These are phyloP conservation scores for Poronia punctata DNA, from an alignment of 495 filamentous ascomycete genomes.

Conservation along the genomic window DNA sequence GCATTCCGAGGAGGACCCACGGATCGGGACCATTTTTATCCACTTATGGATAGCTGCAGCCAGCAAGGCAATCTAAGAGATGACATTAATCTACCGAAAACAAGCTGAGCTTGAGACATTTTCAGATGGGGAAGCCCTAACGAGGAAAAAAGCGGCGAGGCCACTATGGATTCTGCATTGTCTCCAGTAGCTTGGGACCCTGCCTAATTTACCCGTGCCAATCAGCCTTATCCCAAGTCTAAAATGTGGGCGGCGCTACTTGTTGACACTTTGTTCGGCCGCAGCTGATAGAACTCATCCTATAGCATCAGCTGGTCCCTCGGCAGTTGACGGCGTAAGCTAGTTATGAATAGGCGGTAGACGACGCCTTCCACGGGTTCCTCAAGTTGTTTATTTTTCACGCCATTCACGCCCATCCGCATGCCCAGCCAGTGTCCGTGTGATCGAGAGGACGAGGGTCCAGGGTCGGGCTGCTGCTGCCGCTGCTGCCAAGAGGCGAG, in stretches of 20 bases:
- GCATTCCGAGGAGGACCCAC: background rate
- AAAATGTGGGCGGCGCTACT: background rate
- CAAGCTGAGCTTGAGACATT: background rate
- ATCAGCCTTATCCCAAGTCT: background rate
- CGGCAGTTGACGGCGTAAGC: constrained; percentile 4
- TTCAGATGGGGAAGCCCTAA: background rate
- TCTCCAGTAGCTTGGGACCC: constrained; percentile 1
- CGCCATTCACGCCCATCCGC: no score
- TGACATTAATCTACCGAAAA: background rate
- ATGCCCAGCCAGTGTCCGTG: no score
- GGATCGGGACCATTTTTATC: constrained; percentile 1
- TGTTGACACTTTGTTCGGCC: constrained; percentile 1
- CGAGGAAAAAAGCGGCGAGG: background rate
- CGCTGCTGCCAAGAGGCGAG: no score
- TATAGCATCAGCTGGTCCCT: constrained; percentile 1
- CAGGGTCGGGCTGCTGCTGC: no score
- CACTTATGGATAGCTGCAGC: background rate
- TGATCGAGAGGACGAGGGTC: no score
- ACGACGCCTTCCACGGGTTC: no score
- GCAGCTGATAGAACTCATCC: background rate
- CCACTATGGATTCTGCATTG: background rate
- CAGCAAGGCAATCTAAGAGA: background rate
- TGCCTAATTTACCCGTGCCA: constrained; percentile 6
- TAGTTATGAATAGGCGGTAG: no score
- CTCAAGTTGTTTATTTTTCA: no score